phyloP scores from a whole-genome alignment of 441 rosid genomes.

The Capsella rubella region DNA sequence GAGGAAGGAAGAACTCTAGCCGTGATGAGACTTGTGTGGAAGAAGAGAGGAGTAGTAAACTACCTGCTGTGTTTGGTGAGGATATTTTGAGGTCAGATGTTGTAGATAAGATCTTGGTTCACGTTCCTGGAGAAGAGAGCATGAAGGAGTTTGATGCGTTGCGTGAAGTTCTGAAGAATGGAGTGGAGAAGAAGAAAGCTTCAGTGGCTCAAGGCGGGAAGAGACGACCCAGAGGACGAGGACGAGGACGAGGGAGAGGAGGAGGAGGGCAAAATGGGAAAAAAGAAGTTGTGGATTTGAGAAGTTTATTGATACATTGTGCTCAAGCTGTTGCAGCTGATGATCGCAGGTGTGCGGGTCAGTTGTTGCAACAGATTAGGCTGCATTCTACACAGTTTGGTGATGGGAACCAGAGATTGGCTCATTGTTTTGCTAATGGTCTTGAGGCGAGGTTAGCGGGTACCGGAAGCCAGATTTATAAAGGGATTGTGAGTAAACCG shows the following conservation, averaged over 20 bases:
- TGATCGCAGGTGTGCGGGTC: conserved; percentile 53
- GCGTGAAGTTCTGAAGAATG: conserved; percentile 56
- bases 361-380: conserved; percentile 61
- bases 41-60: conserved; percentile 66
- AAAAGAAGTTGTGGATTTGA: conserved; percentile 63
- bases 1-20: conserved; percentile 49
- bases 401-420: conserved; percentile 71
- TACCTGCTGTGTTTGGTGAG: conserved; percentile 60
- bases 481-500: conserved; percentile 59
- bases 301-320: conserved; percentile 62
- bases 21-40: conserved; percentile 49
- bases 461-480: conserved; percentile 72
- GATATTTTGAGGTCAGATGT: conserved; percentile 53
- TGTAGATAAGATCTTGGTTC: conserved; percentile 68
- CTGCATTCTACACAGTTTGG: conserved; percentile 72
- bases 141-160: conserved; percentile 47
- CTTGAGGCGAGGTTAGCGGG: conserved; percentile 72
- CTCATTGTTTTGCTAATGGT: conserved; percentile 64
- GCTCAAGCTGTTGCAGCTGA: conserved; percentile 71
- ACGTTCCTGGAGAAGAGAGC: conserved; percentile 44
- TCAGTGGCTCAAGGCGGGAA: conserved; percentile 42
- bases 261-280: conserved; percentile 53
- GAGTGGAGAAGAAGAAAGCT: conserved; percentile 40
- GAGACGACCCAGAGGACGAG: conserved; percentile 44
- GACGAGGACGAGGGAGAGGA: conserved; percentile 46